A percentile compares a stretch with the other conserved stretches of the same genome.
phyloP scores from a whole-genome alignment of 805 yeast species.

The Candida fluviatilis region DNA sequence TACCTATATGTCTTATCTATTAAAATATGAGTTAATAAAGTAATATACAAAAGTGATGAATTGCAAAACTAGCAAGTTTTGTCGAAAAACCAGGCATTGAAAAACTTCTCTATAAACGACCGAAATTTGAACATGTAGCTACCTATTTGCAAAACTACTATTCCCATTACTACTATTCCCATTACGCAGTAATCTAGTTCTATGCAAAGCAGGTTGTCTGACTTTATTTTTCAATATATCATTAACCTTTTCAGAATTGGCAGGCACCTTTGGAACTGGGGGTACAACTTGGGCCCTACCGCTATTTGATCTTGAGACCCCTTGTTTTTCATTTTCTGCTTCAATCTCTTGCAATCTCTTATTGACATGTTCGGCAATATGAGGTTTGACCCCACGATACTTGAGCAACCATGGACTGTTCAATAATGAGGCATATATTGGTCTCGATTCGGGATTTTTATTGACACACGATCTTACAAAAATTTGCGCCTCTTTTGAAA shows the following conservation, averaged over 20 bases:
- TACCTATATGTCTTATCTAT: neutral
- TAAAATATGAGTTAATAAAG: neutral
- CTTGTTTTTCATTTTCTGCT: constrained; percentile 5
- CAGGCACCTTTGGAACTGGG: constrained; percentile 4
- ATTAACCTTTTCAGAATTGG: constrained; percentile 31
- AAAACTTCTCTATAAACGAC: no score
- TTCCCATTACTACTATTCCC: constrained; percentile 13
- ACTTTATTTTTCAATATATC: constrained; percentile 38
- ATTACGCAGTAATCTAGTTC: constrained; percentile 32
- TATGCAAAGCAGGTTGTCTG: constrained; percentile 37
- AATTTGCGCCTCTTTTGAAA: constrained; percentile 71
- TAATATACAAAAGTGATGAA: neutral
- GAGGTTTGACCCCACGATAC: constrained; percentile 36
- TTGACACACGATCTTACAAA: constrained; percentile 76
- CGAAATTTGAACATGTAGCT: no score
- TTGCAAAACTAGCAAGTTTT: no score
- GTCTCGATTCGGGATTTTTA: constrained; percentile 78
- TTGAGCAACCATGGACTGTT: constrained; percentile 79
- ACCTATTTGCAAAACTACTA: constrained; percentile 10
- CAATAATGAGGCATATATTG: constrained; percentile 70
- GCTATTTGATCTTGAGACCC: constrained; percentile 14
- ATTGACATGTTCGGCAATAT: constrained; percentile 26
- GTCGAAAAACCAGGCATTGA: no score
- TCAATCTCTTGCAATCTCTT: constrained; percentile 13
- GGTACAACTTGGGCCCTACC: constrained; percentile 8